Evolutionary conservation across 2,329 filamentous ascomycete genomes (phyloP), one percentile per base, ranked within the genome.

Genomic region (Aspergillus felis): DNA sequence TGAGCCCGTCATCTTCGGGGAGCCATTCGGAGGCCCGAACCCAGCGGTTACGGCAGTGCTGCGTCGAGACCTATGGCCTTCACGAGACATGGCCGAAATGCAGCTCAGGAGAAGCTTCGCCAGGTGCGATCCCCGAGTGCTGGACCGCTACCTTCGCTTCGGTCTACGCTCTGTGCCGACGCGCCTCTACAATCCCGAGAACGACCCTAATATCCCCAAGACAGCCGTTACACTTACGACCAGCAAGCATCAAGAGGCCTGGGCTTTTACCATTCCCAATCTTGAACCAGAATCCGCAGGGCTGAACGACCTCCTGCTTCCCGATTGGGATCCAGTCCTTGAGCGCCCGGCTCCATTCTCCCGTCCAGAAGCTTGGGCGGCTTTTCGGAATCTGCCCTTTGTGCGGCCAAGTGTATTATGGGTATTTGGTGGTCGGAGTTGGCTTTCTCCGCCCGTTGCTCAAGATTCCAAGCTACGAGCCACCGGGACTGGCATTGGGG

Each of bases 1-100:
- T 32, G 92, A 96, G 67, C 90, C 66, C 5, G 54, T 60, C 5
- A 66, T 72, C 28, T 58, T 66, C 7, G 58, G 67, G 2, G 24
- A 20, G 3, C 10, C 24, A 2, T 51, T 52, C 4, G 42, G 17
- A 7, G 42, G 50, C 2, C 49, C 54, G 25, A 59, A 63, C 22
- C 57, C 63, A 1, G 58, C 50, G 2, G 28, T 54, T 5, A 51
- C 51, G 17, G 44, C 57, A n/a, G 54, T 53, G 22, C 51, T 14
- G 2, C 51, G 56, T 5, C 48, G 51, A 4, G 64, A 60, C 20
- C 27, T 59, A 25, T 61, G 58, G 60, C 51, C 57, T 2, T 54
- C 46, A 1, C 44, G 46, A 8, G 59, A 59, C 9, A 44, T 54
- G 25, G 59, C 57, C 1, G n/a, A 54, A 22, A 20, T 32, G 3